Evolutionary conservation across 116 monocot species (phyloP), one percentile per base, ranked within the genome.

Genomic region (Dioscorea cayenensis): DNA sequence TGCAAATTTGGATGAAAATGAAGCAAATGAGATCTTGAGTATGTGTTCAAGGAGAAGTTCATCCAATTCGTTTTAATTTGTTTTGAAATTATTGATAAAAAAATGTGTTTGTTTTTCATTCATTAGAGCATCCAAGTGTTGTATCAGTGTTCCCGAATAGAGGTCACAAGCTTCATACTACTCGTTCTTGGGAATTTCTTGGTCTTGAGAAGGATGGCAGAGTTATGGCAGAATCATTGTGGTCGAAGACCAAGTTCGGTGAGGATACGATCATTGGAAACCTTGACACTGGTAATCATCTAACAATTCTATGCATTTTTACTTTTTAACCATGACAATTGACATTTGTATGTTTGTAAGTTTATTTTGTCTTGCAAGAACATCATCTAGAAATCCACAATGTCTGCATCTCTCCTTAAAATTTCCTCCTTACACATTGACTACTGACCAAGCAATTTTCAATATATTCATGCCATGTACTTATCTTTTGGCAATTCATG

Each of bases 201-300:
- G 71, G 61, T 1, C 9, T 80, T 37, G 74, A 80, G 68, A 69
- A 17, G 43, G 65, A 59, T n/a, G 77, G 71, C 14, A 28, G 21
- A 18, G 48, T 74, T 37, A 68, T 58, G 38, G 51, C 4, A 6
- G 7, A 18, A 25, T 84, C 84, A 0, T 22, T 75, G 3, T 84
- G 80, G 80, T n/a, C 50, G 7, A 68, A 68, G 25, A 77, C 77
- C 0, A 51, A 64, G 18, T 77, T 67, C 28, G 84, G 84, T 6
- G 64, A 77, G 32, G 77, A 80, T 35, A 17, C 67, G 2, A 84
- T 84, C 28, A 80, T 84, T 52, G 80, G 65, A 58, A 74, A 32
- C n/a, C 51, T 84, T 37, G 80, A 84, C 70, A 80, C 75, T 10
- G 87, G 82, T 82, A 69, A 18, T n/a, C n/a, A 55, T 16, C n/a